Base-by-base conservation (phyloP, 1,139 yeast genomes). In the Scheffersomyces quercinus region DNA sequence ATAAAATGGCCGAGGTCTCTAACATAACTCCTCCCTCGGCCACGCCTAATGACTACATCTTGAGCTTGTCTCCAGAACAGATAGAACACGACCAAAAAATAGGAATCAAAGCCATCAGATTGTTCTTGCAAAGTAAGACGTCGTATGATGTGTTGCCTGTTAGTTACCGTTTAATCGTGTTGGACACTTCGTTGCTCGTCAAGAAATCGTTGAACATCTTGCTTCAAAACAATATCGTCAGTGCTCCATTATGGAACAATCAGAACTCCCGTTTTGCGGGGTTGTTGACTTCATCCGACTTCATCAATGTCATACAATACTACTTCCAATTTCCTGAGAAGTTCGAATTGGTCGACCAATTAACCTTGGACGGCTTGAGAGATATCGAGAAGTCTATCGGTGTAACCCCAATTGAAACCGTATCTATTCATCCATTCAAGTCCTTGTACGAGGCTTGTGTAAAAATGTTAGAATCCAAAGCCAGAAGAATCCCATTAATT, bases 111-210 rank as follows among this genome's bases (percentile, higher is more conserved):
- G 90, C 96, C 28, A 93, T 93, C 49, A 73, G 97, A 46, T 72
- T 82, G 37, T 93, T 95, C 59, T 72, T 95, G 41, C 88, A 89
- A 61, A 84, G 95, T 44, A 91, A 93, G 62, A 93, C 97, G 0
- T 88, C 97, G 1, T 95, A 93, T 63, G 99, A 95, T 60, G 99
- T 95, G 28, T 75, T 95, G 41, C 99, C 99, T 1, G 99, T 95
- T 37, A 86, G 96, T 38, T 95, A 93, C 64, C 77, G 98, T 53
- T 77, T 95, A 55, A 88, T 95, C 45, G 99, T 95, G 37, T 80
- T 95, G 55, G 99, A 95, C 63, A 91, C 98, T 2, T 83, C 97
- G 6, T 72, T 95, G 42, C 72, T 90, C 46, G 96, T 95, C 37
- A 93, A 93, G 66, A 89, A 93, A 60, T 88, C 97, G 8, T 76